A percentile compares a stretch with the other conserved stretches of the same genome.
Conservation (phyloP, 495 filamentous ascomycete genomes). For the Aspergillus sparsus region DNA sequence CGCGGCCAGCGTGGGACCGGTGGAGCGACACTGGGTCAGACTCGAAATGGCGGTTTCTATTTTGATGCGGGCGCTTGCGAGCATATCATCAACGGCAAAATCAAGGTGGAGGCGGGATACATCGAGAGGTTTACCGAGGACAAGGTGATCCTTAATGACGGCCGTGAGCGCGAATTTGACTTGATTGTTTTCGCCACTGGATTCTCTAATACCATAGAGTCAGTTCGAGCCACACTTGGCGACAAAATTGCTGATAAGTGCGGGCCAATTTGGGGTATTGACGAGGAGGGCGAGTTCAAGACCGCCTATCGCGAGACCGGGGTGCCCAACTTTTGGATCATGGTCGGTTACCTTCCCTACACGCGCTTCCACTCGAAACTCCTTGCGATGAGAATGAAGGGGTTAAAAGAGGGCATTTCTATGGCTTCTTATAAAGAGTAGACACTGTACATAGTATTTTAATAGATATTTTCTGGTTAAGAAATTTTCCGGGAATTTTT, state of each 20-base stretch:
- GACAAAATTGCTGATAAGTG: conserved; percentile 48
- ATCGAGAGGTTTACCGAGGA: conserved; percentile 25
- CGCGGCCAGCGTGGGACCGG: conserved; percentile 32
- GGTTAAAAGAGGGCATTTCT: conserved; percentile 24
- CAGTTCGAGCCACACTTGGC: conserved; percentile 51
- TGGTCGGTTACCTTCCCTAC: conserved; percentile 28
- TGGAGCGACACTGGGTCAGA: conserved; percentile 23
- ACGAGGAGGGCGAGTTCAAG: conserved; percentile 69
- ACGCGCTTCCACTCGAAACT: conserved; percentile 27
- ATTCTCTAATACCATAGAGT: conserved; percentile 54
- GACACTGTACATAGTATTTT: conserved; percentile 10
- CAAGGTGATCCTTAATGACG: conserved; percentile 58
- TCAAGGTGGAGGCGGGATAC: conserved; percentile 64
- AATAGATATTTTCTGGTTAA: background rate
- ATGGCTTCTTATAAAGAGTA: conserved; percentile 21
- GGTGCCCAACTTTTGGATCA: conserved; percentile 29
- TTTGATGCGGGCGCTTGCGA: conserved; percentile 65
- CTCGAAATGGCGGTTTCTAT: conserved; percentile 69
- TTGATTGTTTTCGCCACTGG: conserved; percentile 76
- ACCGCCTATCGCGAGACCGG: conserved; percentile 63
- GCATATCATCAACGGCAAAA: conserved; percentile 67
- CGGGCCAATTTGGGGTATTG: conserved; percentile 70
- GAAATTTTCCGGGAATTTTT: background rate
- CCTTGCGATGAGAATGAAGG: conserved; percentile 28
- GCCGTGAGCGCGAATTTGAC: conserved; percentile 62